phyloP scores from a whole-genome alignment of 176 grass and related monocot species.

The Carex parvula region DNA sequence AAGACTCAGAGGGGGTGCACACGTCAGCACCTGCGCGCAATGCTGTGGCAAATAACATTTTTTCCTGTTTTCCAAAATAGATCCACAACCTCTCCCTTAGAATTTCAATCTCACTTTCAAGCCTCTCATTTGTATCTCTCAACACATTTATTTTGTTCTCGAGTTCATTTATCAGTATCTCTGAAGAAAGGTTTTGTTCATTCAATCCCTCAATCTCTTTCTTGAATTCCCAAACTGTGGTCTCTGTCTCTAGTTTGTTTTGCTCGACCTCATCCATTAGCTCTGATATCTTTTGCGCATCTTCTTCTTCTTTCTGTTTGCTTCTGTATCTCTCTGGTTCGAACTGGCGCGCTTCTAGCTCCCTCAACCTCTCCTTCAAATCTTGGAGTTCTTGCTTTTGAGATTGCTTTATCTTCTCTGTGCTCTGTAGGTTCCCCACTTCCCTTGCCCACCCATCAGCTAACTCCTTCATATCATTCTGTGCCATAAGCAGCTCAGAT shows the following conservation, averaged over 20 bases:
- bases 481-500: conserved; percentile 49
- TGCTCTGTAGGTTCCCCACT: conserved; percentile 50
- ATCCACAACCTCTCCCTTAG: conserved; percentile 39
- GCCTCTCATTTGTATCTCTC: conserved; percentile 51
- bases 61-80: conserved; percentile 24
- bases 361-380: conserved; percentile 57
- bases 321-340: conserved; percentile 46
- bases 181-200: conserved; percentile 53
- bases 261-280: conserved; percentile 35
- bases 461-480: conserved; percentile 58
- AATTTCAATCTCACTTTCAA: conserved; percentile 53
- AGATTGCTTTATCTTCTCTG: conserved; percentile 57
- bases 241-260: conserved; percentile 45
- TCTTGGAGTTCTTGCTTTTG: conserved; percentile 48
- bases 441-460: conserved; percentile 61
- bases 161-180: conserved; percentile 47
- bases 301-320: conserved; percentile 48
- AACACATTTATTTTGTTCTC: conserved; percentile 33
- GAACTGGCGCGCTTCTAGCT: conserved; percentile 35
- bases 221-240: conserved; percentile 51
- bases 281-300: conserved; percentile 33
- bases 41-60: neutral
- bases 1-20: neutral
- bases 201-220: conserved; percentile 52
- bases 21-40: too few relatives aligned